Evolutionary conservation across 805 yeast species (phyloP), one percentile per base, ranked within the genome.

Genomic region (Candida coquimbonensis): DNA sequence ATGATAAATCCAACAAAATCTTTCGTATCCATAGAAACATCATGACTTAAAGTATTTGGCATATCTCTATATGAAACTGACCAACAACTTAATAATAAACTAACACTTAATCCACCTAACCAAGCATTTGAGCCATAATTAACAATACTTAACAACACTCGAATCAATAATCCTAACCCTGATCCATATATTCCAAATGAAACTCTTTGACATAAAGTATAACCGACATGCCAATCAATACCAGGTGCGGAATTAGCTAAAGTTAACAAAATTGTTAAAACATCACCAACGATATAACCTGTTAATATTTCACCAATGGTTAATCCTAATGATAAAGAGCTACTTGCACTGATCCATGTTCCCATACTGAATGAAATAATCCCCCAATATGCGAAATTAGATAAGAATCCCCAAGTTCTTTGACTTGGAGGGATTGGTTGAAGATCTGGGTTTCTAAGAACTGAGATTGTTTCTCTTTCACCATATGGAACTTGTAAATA

Each of bases 211-310:
- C 70, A 62, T 19, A 73, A 44, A 1, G 79, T 70, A 52, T 63
- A 73, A 9, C 77, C 77, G 38, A 73, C 67, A 55, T 74, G 78
- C 64, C 70, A 75, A 40, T 73, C 69, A 16, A 61, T 55, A 38
- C 81, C 81, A 0, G 74, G 77, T 42, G 63, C 67, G 17, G 76
- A 69, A 53, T 74, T 74, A 12, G 73, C 66, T 35, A 72, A 52
- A 14, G 80, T 72, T 46, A 70, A 66, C 6, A 63, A 16, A 37
- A 71, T 61, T 14, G 77, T 72, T 14, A 77, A 49, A 6, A 70
- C 51, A 55, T 75, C 76, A 31, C 75, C 80, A n/a, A 77, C 50
- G 32, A 53, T 50, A 53, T 59, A 55, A 19, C 70, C 65, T 9
- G 74, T 72, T 56, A 77, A 67, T 8, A 74, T 65, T 42, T 74